Evolutionary conservation across 768 basidiomycete genomes (phyloP).

Genomic region (Lactarius sanguifluus): DNA sequence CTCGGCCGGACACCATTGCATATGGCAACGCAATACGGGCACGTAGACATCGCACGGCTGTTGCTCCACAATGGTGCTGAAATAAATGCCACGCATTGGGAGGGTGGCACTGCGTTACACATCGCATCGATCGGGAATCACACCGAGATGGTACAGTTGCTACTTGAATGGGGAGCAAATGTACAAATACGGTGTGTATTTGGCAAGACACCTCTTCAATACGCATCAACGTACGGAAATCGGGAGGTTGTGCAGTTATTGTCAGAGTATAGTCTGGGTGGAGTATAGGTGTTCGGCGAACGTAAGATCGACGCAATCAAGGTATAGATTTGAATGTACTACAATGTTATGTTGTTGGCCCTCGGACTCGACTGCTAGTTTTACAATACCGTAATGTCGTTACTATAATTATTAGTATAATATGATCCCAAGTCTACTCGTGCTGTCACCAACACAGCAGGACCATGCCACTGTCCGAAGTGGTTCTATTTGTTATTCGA

Average conservation of each 20-base stretch:
- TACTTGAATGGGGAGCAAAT: background rate
- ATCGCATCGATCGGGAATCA: background rate
- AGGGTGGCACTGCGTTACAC: background rate
- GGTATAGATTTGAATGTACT: too few relatives aligned
- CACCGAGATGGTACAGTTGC: background rate
- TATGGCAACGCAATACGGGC: fast-evolving
- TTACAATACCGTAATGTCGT: too few relatives aligned
- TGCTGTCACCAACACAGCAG: too few relatives aligned
- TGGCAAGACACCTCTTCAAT: background rate
- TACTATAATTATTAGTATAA: too few relatives aligned
- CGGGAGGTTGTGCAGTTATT: background rate
- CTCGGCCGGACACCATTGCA: background rate
- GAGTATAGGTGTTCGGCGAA: background rate
- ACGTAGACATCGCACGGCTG: background rate
- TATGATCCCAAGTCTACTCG: too few relatives aligned
- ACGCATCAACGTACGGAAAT: background rate
- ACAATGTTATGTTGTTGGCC: too few relatives aligned
- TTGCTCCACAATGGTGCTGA: background rate
- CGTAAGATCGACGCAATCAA: too few relatives aligned
- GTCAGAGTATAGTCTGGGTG: too few relatives aligned
- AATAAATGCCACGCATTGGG: background rate
- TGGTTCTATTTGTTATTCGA: too few relatives aligned
- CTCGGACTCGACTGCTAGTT: too few relatives aligned
- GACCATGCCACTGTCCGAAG: too few relatives aligned
- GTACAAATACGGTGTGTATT: background rate